Base-by-base conservation (phyloP, 2,329 filamentous ascomycete genomes). In the Aspergillus fumigatiaffinis region DNA sequence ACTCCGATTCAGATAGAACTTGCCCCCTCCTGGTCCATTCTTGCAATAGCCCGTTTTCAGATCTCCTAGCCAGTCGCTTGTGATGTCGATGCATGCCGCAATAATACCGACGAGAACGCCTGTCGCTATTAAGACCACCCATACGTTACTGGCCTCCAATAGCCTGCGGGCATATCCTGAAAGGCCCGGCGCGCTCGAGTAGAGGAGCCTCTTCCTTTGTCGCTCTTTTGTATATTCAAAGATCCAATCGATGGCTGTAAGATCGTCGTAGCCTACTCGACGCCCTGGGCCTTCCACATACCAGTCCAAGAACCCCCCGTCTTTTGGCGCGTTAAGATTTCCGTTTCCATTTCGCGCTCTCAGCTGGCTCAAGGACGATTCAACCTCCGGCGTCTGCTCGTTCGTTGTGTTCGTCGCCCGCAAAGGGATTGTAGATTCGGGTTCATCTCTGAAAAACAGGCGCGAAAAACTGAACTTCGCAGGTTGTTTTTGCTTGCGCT, bases 231-330 rank as follows among this genome's bases (percentile, higher is more conserved):
- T 94, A 71, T 97, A 96, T 75, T 99, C 94, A 68, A 96, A 97
- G 71, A 97, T 97, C 94, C 94, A 99, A 78, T 99, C 94, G 72
- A 99, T 99, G 57, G 94, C 93, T 17, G 93, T 97, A 72, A 97
- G 81, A 76, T 99, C 90, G 70, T 97, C 93, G 77, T 99, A 99
- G 54, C 90, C 93, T 41, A 97, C 92, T 69, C 94, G 86, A 53
- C 91, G 85, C 1, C 92, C 92, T 0, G 91, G 92, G 0, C 91
- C 92, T 74, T 97, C 93, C 50, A 88, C 83, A 71, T 95, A 90
- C 93, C 93, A 97, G 73, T 97, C 93, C 20, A 77, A 62, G 28
- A 74, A 68, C 1, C 63, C 72, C 3, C 74, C 76, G 47, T 78
- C 73, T 64, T 80, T 80, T 41, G 69, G 63, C 5, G 63, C 56